Base-by-base conservation (phyloP, 2,329 filamentous ascomycete genomes). In the Colletotrichum lentis region DNA sequence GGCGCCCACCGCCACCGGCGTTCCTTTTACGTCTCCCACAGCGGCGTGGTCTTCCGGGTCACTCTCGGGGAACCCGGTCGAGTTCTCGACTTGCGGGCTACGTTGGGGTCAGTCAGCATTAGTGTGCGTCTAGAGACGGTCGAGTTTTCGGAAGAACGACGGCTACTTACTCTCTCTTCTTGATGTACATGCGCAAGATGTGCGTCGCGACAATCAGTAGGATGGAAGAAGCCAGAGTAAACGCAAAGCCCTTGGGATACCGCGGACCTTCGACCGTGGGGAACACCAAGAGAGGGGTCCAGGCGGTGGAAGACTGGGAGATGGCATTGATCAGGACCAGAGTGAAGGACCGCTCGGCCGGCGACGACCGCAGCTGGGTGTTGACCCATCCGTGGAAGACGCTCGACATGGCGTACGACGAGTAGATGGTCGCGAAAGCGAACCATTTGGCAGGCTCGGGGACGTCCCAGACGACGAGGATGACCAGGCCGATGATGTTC, bases 391-490 rank as follows among this genome's bases (percentile, higher is more conserved):
- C 67, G 7, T 69, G 54, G 11, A 67, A 57, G 2, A 69, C 64
- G 39, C 67, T 67, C 3, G 63, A 66, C 53, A 67, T 56, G 6
- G 63, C 56, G 3, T 39, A 44, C 3, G 67, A 62, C 2, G 64
- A 47, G 47, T 67, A 66, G 3, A 69, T 69, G 3, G 81, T 85
- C 24, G 75, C 74, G 80, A 87, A 73, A 0, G 83, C 84, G 62
- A 86, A 86, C 84, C 85, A 88, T 16, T 81, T 77, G 0, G 84
- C 84, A 0, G 80, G 72, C 64, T 88, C 85, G 0, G 85, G 84
- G 0, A 88, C 85, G 20, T 84, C 74, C 86, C 86, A 89, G 14
- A 86, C 75, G 0, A 82, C 78, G 6, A 87, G 77, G 44, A 88
- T 85, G 14, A 63, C n/a, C 3, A 67, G 27, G 5, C 67, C 67